Evolutionary conservation across 2,329 filamentous ascomycete species (phyloP), one percentile per base, ranked within the genome.

Genomic region (Xylariaceae sp.): DNA sequence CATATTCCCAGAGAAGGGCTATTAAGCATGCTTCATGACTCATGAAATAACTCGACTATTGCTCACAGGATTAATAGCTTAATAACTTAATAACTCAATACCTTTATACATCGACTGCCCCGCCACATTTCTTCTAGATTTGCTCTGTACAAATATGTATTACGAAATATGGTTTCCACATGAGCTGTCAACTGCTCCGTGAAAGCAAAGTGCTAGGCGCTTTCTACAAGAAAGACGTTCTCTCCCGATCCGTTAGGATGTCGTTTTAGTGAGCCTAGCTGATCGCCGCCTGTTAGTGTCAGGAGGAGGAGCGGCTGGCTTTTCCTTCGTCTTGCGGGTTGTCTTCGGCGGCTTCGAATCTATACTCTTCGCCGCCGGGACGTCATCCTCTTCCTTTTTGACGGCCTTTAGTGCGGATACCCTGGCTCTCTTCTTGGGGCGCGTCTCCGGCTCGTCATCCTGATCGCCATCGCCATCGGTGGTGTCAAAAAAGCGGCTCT

Each of bases 331-430:
- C 2, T 63, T 58, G 42, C 23, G 67, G 1, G 55, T 49, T 3
- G 42, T 36, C 47, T 57, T 63, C 50, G 27, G 68, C 0, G 61
- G 32, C 45, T 58, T 53, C 24, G 26, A 16, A 16, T 36, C 46
- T 4, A 6, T 52, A 30, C n/a, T 24, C 9, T 43, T 37, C 13
- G 26, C 15, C 6, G 50, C 49, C n/a, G 58, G 50, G 26, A 66
- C 58, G 21, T 67, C 65, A 3, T 63, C 60, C 2, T 59, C 54
- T 42, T 68, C 59, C 10, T 66, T 67, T 4, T 70, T 65, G 13
- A 50, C 29, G 1, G 41, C 30, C 44, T 60, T 63, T 24, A 53
- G 43, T 37, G 58, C 61, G 9, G 40, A 27, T n/a, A 46, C 58
- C 29, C 42, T 62, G 3, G 57, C 41, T 33, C 53, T 67, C 61